Conservation (phyloP, 306 rosid species). For the Lagenaria siceraria region DNA sequence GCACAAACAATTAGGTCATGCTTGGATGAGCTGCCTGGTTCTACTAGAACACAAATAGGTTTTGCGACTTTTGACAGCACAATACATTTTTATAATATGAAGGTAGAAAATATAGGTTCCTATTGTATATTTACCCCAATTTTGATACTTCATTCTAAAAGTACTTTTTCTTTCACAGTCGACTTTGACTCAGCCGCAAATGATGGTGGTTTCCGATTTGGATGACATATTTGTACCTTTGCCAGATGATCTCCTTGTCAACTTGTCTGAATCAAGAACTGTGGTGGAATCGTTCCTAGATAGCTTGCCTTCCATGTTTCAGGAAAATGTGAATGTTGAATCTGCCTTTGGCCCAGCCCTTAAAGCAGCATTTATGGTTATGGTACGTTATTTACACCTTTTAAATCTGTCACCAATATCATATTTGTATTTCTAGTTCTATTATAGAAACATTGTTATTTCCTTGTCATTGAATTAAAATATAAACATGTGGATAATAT, state of each 20-base stretch:
- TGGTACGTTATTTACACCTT: constrained; percentile 37
- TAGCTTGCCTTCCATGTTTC: constrained; percentile 93
- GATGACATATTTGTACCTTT: constrained; percentile 95
- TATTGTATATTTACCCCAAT: neutral
- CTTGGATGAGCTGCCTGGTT: constrained; percentile 92
- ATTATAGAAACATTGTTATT: neutral
- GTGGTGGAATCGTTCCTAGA: constrained; percentile 92
- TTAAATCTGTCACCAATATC: neutral
- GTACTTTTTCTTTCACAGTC: constrained; percentile 42
- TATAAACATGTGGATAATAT: neutral
- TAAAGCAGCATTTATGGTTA: constrained; percentile 83
- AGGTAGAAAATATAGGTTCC: constrained; percentile 37
- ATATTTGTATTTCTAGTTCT: neutral
- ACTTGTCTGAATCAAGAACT: constrained; percentile 89
- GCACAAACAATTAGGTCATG: constrained; percentile 86
- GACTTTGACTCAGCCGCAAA: constrained; percentile 91
- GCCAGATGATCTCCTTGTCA: constrained; percentile 97
- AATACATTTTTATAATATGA: constrained; percentile 91
- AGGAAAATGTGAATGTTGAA: constrained; percentile 77
- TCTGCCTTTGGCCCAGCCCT: constrained; percentile 98
- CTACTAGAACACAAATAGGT: constrained; percentile 94
- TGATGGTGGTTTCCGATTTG: constrained; percentile 97
- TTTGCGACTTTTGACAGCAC: constrained; percentile 98
- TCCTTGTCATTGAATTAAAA: neutral
- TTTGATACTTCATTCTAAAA: constrained; percentile 12